Evolutionary conservation across 441 rosid species (phyloP).

Genomic region (Eutrema salsugineum): DNA sequence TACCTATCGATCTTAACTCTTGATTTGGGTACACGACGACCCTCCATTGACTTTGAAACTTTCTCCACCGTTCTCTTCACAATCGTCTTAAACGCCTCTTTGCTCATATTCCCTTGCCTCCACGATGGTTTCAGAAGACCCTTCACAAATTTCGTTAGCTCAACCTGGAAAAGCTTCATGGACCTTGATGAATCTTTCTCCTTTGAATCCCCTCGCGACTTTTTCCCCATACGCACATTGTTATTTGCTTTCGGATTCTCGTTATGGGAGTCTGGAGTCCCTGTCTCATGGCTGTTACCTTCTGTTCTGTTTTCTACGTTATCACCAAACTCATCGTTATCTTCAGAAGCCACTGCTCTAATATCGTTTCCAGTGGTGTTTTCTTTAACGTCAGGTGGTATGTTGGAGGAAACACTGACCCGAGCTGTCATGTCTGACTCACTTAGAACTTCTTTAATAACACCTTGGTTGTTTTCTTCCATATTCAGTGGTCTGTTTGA

Average conservation of each 20-base stretch:
- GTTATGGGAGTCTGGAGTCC: conserved; percentile 43
- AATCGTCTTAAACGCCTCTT: conserved; percentile 90
- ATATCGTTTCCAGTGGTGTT: conserved; percentile 41
- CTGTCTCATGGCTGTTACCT: conserved; percentile 49
- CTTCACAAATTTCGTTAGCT: conserved; percentile 83
- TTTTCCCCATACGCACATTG: conserved; percentile 37
- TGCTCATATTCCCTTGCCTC: conserved; percentile 94
- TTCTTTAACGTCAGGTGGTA: conserved; percentile 56
- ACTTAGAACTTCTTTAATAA: conserved; percentile 38
- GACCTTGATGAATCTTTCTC: conserved; percentile 58
- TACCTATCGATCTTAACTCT: conserved; percentile 75
- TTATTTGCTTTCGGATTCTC: conserved; percentile 28
- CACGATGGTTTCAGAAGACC: conserved; percentile 86
- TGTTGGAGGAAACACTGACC: conserved; percentile 47
- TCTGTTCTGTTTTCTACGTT: conserved; percentile 61
- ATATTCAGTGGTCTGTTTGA: conserved; percentile 48
- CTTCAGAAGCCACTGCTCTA: conserved; percentile 37
- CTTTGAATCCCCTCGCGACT: conserved; percentile 10
- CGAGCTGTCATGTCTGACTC: conserved; percentile 42
- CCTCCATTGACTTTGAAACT: conserved; percentile 78
- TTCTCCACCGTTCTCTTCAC: conserved; percentile 90
- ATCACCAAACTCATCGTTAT: conserved; percentile 66
- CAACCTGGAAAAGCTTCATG: conserved; percentile 63
- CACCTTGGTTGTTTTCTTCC: conserved; percentile 54
- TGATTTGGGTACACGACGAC: conserved; percentile 75